phyloP scores from a whole-genome alignment of 1,139 yeast species.

The Nadsonia starkeyi-henricii region DNA sequence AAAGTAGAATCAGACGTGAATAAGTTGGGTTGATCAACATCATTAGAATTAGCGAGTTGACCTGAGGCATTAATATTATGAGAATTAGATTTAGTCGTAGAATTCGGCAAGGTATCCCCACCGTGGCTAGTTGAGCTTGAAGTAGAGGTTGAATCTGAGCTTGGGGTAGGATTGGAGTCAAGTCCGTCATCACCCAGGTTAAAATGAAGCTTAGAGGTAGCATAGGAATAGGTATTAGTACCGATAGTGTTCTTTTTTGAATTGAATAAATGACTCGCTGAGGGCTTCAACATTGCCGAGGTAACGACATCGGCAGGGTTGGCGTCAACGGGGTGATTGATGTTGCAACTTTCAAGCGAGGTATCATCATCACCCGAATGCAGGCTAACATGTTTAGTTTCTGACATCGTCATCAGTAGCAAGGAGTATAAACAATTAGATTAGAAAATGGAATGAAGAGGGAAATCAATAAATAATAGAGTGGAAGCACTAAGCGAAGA shows the following conservation, averaged over 20 bases:
- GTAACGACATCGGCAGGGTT: background rate
- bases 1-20: background rate
- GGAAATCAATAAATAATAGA: too few species aligned
- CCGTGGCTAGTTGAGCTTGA: too few species aligned
- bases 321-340: background rate
- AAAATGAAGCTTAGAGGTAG: background rate
- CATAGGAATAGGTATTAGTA: background rate
- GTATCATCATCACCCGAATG: background rate
- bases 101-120: too few species aligned
- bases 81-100: background rate
- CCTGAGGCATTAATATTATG: background rate
- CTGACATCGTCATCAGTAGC: background rate
- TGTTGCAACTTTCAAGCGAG: background rate
- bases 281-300: background rate
- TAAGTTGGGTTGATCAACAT: background rate
- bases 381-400: background rate
- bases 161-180: background rate
- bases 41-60: background rate
- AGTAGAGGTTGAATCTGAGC: background rate
- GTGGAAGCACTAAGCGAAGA: too few species aligned
- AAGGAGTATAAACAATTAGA: too few species aligned
- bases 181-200: background rate
- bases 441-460: too few species aligned
- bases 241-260: background rate
- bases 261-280: background rate